Evolutionary conservation across 495 filamentous ascomycete genomes (phyloP).

Genomic region (Penicillium parvum): DNA sequence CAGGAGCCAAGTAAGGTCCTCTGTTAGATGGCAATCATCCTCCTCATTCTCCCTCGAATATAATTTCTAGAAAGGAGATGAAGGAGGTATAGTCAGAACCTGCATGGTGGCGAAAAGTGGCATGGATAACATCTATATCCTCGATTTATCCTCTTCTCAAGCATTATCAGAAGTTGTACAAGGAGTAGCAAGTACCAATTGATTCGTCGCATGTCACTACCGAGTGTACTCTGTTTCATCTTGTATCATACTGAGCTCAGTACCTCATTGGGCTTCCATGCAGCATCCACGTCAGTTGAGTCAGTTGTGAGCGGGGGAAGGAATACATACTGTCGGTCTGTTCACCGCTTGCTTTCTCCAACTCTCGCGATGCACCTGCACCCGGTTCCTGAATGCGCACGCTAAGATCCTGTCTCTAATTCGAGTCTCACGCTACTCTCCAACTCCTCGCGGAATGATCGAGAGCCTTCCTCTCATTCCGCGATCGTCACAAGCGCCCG

Average conservation of each 20-base stretch:
- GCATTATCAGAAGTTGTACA: too few species aligned
- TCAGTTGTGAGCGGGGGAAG: slow-evolving; percentile 12
- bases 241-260: too few species aligned
- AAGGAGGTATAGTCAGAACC: too few species aligned
- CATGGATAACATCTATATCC: too few species aligned
- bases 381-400: slow-evolving; percentile 6
- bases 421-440: neutral
- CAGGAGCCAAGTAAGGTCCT: too few species aligned
- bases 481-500: slow-evolving; percentile 18
- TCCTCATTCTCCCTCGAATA: too few species aligned
- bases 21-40: too few species aligned
- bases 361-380: slow-evolving; percentile 6
- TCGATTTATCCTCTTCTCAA: too few species aligned
- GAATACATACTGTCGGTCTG: slow-evolving; percentile 12
- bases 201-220: neutral
- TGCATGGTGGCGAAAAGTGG: too few species aligned
- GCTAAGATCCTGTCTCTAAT: too few species aligned
- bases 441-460: neutral
- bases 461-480: slow-evolving; percentile 4
- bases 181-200: neutral
- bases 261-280: slow-evolving; percentile 25
- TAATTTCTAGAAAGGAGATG: too few species aligned
- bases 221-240: slow-evolving; percentile 3
- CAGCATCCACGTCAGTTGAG: slow-evolving; percentile 21
- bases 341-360: slow-evolving; percentile 6